phyloP scores from a whole-genome alignment of 2,329 filamentous ascomycete species.

The Endothia cerciana region DNA sequence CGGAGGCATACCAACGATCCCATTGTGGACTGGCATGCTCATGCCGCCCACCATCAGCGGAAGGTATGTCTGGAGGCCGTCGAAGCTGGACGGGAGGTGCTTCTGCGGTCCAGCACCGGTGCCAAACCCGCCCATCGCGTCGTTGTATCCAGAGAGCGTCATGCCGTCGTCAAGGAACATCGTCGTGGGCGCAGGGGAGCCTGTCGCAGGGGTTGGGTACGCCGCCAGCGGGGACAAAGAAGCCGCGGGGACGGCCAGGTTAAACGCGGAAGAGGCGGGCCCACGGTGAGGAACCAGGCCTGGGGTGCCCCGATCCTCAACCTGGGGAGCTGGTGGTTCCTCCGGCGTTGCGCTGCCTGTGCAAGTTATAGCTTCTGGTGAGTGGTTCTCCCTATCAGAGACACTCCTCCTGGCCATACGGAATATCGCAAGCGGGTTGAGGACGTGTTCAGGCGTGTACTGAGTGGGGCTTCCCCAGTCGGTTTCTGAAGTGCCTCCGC shows the following conservation, averaged over 20 bases:
- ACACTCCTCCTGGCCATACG: constrained; percentile 22
- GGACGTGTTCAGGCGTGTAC: constrained; percentile 16
- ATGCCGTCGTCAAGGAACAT: neutral
- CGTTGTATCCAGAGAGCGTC: neutral
- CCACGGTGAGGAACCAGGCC: neutral
- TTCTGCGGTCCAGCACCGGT: neutral
- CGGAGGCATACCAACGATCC: neutral
- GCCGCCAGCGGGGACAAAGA: neutral
- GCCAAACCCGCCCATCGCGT: neutral
- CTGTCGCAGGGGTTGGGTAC: neutral
- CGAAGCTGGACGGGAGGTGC: neutral
- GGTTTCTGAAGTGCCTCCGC: neutral
- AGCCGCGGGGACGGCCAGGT: neutral
- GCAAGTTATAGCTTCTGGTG: neutral
- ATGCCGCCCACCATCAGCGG: neutral
- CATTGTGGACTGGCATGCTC: neutral
- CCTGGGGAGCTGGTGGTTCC: neutral
- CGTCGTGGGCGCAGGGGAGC: neutral
- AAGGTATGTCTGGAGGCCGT: neutral
- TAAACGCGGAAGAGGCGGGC: neutral
- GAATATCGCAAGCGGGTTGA: constrained; percentile 24
- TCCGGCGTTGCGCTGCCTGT: neutral
- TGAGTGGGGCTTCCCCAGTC: neutral
- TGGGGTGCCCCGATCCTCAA: neutral
- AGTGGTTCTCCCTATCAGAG: neutral